phyloP scores from a whole-genome alignment of 148 eudicot species.

The Nyssa sinensis region DNA sequence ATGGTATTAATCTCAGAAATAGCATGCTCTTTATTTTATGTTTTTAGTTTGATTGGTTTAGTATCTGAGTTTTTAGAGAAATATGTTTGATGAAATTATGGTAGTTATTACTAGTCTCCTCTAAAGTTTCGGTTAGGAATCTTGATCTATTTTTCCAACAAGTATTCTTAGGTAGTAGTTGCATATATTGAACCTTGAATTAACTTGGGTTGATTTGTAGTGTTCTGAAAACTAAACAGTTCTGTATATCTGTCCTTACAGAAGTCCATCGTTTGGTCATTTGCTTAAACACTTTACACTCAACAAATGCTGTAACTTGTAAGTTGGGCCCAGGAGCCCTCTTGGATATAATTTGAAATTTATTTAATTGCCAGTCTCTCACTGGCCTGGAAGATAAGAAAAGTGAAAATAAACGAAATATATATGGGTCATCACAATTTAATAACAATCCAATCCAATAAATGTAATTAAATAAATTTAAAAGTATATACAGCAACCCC shows the following conservation, averaged over 20 bases:
- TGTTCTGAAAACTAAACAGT: neutral
- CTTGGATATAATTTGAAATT: too few relatives aligned
- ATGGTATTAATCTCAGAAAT: slow-evolving; percentile 29
- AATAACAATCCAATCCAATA: too few relatives aligned
- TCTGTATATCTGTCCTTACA: neutral
- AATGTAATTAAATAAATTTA: too few relatives aligned
- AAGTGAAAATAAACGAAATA: too few relatives aligned
- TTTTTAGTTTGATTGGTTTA: neutral
- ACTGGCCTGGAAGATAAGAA: too few relatives aligned
- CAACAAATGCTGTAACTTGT: neutral
- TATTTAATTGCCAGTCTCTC: too few relatives aligned
- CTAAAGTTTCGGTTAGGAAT: neutral
- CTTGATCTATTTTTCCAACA: too few relatives aligned
- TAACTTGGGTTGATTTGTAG: neutral
- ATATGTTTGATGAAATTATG: neutral
- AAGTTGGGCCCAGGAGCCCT: too few relatives aligned
- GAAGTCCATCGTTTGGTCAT: neutral
- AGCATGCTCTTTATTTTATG: neutral
- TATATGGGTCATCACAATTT: too few relatives aligned
- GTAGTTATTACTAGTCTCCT: neutral
- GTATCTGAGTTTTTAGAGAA: neutral
- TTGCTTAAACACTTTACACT: neutral
- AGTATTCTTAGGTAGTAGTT: neutral
- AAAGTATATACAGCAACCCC: too few relatives aligned
- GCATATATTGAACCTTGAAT: neutral